Percentiles rank a stretch among this genome's conserved stretches.
Evolutionary conservation across 768 basidiomycete genomes (phyloP).

Genomic region (Naganishia vaughanmartiniae): DNA sequence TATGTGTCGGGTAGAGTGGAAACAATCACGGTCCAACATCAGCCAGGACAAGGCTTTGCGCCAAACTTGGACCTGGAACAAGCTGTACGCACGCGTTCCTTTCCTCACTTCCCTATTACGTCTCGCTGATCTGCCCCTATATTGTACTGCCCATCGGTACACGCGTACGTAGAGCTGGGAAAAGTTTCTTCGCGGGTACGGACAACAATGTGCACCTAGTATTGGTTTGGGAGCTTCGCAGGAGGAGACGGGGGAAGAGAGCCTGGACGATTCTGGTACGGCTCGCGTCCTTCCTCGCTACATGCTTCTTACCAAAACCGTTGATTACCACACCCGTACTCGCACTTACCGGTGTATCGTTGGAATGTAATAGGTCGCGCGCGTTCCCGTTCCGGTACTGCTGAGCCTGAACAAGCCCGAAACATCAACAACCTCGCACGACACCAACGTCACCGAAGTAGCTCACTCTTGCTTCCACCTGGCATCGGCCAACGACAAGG

Average conservation of each 20-base stretch:
- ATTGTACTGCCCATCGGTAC: background rate
- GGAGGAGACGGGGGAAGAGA: background rate
- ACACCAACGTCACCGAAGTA: constrained; percentile 10
- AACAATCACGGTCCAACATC: constrained; percentile 15
- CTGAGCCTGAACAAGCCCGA: constrained; percentile 6
- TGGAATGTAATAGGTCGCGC: background rate
- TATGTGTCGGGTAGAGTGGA: background rate
- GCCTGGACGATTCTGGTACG: constrained; percentile 8
- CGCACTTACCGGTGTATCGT: too few species aligned
- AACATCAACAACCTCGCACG: constrained; percentile 11
- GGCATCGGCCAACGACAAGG: background rate
- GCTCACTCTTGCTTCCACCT: constrained; percentile 2
- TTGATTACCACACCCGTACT: too few species aligned
- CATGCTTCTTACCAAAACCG: too few species aligned
- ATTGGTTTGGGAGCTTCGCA: background rate
- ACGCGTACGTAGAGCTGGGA: background rate
- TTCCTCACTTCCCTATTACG: background rate
- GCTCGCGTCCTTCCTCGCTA: background rate
- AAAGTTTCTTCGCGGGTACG: constrained; percentile 8
- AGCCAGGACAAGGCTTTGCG: constrained; percentile 20
- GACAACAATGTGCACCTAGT: background rate
- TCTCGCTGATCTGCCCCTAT: background rate
- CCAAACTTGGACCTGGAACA: constrained; percentile 15
- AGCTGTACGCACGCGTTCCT: background rate
- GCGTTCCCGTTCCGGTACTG: background rate